phyloP scores from a whole-genome alignment of 2,329 filamentous ascomycete species.

The Sporothrix euskadiensis region DNA sequence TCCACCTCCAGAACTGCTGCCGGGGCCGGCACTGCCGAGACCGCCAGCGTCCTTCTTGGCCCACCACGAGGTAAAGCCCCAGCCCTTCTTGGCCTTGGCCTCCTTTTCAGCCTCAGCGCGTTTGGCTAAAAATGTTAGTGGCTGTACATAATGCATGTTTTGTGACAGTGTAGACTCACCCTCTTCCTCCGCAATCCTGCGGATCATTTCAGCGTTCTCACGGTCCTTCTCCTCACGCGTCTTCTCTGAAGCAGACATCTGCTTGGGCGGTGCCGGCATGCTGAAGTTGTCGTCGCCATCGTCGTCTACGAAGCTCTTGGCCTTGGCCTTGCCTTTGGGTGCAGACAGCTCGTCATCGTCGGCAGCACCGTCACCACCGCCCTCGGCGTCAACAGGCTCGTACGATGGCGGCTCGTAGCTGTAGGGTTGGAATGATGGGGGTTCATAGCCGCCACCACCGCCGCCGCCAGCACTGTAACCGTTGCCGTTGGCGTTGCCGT shows the following conservation, averaged over 20 bases:
- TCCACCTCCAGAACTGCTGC: conserved; percentile 23
- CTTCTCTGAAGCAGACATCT: conserved; percentile 50
- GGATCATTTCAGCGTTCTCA: conserved; percentile 82
- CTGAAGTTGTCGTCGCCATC: conserved; percentile 74
- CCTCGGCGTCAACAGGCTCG: conserved; percentile 53
- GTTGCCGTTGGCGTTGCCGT: conserved; percentile 4
- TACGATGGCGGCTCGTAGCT: conserved; percentile 58
- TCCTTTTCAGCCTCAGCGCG: conserved; percentile 56
- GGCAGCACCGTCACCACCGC: conserved; percentile 40
- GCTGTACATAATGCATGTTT: neutral
- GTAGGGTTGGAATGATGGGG: conserved; percentile 62
- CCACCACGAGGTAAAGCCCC: conserved; percentile 84
- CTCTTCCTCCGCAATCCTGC: conserved; percentile 76
- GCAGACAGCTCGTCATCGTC: conserved; percentile 43
- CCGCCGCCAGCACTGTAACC: conserved; percentile 38
- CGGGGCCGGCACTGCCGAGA: conserved; percentile 37
- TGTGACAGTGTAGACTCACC: conserved; percentile 47
- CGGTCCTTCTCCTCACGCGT: conserved; percentile 68
- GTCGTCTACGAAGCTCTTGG: conserved; percentile 79
- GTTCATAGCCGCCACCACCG: conserved; percentile 56
- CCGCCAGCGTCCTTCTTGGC: conserved; percentile 63
- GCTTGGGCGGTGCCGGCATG: conserved; percentile 50
- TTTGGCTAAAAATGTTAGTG: conserved; percentile 52
- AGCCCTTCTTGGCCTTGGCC: conserved; percentile 63
- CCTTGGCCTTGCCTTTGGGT: conserved; percentile 66